phyloP scores from a whole-genome alignment of 2,329 filamentous ascomycete species.

The Fusarium cyanostomum region DNA sequence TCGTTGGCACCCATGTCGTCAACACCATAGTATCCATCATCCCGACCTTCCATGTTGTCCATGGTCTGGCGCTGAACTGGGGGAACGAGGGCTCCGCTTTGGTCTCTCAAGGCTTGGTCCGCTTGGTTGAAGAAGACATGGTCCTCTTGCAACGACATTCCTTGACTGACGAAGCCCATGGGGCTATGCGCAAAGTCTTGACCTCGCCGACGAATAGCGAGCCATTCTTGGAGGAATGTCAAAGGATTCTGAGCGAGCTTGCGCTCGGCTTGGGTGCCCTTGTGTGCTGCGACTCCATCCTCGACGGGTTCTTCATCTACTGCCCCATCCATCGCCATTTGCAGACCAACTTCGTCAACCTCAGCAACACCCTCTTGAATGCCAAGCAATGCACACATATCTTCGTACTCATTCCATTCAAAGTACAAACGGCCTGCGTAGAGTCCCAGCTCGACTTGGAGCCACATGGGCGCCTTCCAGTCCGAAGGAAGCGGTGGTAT shows the following conservation, averaged over 20 bases:
- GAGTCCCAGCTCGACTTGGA: conserved; percentile 67
- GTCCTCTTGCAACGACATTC: conserved; percentile 56
- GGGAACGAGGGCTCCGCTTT: conserved; percentile 7
- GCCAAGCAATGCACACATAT: conserved; percentile 48
- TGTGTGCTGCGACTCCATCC: neutral
- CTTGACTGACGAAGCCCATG: conserved; percentile 65
- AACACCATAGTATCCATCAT: conserved; percentile 36
- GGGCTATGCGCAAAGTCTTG: conserved; percentile 68
- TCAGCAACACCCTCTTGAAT: conserved; percentile 24
- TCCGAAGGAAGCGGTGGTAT: conserved; percentile 57
- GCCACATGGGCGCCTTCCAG: conserved; percentile 61
- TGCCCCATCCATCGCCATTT: neutral
- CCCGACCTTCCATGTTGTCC: conserved; percentile 1
- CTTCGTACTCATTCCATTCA: conserved; percentile 56
- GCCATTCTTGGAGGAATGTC: conserved; percentile 66
- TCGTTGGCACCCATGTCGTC: conserved; percentile 43
- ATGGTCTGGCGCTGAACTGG: conserved; percentile 3
- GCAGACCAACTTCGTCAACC: neutral
- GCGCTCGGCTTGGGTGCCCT: neutral
- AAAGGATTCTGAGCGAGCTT: conserved; percentile 46
- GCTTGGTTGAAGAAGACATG: conserved; percentile 61
- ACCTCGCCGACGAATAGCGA: conserved; percentile 61
- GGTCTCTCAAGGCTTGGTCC: neutral
- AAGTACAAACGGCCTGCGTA: conserved; percentile 70
- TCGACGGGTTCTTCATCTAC: neutral